Percentiles rank a stretch among this genome's conserved stretches.
These are phyloP conservation scores for Jasminum sambac DNA, from an alignment of 257 asterid genomes.

Conservation along the genomic window DNA sequence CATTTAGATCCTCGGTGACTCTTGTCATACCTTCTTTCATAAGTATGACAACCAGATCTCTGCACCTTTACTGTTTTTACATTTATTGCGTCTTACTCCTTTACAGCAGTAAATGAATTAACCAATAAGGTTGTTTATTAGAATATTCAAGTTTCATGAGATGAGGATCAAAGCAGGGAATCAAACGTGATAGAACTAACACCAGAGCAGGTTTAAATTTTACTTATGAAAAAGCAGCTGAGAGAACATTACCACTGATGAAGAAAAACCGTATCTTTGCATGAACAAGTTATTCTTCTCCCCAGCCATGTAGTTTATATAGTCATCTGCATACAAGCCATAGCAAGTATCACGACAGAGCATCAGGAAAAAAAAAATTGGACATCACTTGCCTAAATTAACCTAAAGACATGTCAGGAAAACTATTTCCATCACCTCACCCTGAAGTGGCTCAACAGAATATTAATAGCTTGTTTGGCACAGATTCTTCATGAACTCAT, in stretches of 20 bases:
- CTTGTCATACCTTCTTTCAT: conserved; percentile 4
- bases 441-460: background rate
- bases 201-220: background rate
- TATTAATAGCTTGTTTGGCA: too few relatives aligned
- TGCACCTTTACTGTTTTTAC: background rate
- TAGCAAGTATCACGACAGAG: conserved; percentile 16
- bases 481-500: too few relatives aligned
- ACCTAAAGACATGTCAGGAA: conserved; percentile 3
- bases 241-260: conserved; percentile 73
- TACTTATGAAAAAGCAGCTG: conserved; percentile 13
- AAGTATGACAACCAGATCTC: background rate
- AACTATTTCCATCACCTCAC: background rate
- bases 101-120: background rate
- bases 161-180: background rate
- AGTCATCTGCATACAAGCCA: conserved; percentile 75
- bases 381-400: conserved; percentile 23
- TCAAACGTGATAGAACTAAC: background rate
- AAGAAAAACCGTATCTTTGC: conserved; percentile 96
- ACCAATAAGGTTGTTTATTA: background rate
- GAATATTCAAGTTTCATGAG: background rate
- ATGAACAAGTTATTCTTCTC: conserved; percentile 73
- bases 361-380: conserved; percentile 1
- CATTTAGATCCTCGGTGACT: conserved; percentile 1
- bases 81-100: background rate
- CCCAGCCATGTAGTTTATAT: conserved; percentile 73